Base-by-base conservation (phyloP, 345 rosid genomes). In the Lagerstroemia speciosa region DNA sequence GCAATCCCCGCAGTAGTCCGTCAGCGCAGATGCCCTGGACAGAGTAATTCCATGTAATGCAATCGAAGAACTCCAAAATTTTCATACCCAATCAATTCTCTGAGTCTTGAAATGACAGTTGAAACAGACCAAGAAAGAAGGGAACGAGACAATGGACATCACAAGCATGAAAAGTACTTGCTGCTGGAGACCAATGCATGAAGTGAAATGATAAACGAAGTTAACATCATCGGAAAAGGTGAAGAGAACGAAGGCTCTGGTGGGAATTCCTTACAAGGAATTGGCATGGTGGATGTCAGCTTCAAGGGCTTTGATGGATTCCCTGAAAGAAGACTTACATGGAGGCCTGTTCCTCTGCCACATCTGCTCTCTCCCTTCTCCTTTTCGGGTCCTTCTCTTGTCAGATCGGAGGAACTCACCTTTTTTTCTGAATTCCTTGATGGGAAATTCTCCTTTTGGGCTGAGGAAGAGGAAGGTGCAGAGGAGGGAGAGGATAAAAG, bases 211-310 rank as follows among this genome's bases (percentile, higher is more conserved):
- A 50, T 50, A 50, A 17, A 50, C 3, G 26, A 50, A 19, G 22
- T 2, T 17, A 32, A 62, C 65, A 62, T 29, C 36, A 32, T 29
- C 37, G 27, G 46, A 9, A 9, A n/a, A n/a, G n/a, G n/a, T n/a
- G 34, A 43, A 64, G 57, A n/a, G 33, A 43, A 30, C 33, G 55
- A 41, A 17, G 10, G 37, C 26, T 41, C 17, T 3, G 7, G 30
- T 38, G 27, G 55, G 26, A 40, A 61, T 38, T 50, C 74, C 85
- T 82, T 75, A 86, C 91, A 84, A 69, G 74, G 62, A 76, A 73
- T 86, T 86, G 73, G 91, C 91, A 79, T 81, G 89, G 27, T 84
- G 85, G 48, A 86, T 74, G 74, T 86, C 91, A 58, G 83, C 88
- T 78, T 86, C 85, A 73, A 81, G 88, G 60, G 79, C 85, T 73